Evolutionary conservation across 31 red algal genomes (phyloP).

Genomic region (Endocladia muricata): DNA sequence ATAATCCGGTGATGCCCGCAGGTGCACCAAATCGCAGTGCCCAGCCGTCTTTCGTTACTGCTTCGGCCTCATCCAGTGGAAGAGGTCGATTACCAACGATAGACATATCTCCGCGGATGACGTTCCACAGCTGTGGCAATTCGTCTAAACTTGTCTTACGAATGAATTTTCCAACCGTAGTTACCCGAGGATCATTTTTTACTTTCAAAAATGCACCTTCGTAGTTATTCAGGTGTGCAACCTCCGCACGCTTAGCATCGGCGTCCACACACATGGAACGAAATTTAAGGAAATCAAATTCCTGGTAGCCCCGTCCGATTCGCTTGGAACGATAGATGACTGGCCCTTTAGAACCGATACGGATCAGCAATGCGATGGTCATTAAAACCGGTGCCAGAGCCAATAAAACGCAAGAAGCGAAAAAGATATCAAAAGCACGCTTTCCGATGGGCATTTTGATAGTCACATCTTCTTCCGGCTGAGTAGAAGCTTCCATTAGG

Average conservation of each 20-base stretch:
- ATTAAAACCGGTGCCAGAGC: no score
- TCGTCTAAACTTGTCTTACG: no score
- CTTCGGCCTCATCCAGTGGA: background rate
- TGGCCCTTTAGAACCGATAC: background rate
- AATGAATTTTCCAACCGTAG: background rate
- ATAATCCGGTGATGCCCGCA: conserved; percentile 3
- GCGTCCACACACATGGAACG: background rate
- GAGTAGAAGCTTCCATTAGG: no score
- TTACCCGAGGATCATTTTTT: conserved; percentile 9
- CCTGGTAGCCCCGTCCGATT: background rate
- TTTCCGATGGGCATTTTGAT: no score
- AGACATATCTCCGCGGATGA: conserved; percentile 8
- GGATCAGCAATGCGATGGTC: background rate
- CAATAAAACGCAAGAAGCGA: no score
- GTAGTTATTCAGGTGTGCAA: conserved; percentile 2
- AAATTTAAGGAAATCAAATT: conserved; percentile 14
- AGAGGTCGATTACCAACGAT: conserved; percentile 18
- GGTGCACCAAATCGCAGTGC: background rate
- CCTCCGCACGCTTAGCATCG: background rate
- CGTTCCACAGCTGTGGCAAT: background rate
- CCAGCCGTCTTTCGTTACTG: background rate
- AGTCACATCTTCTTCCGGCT: no score
- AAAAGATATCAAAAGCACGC: no score
- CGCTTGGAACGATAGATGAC: background rate
- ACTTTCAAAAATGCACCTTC: conserved; percentile 11